phyloP scores from a whole-genome alignment of 768 basidiomycete species.

The Baorangia bicolor region DNA sequence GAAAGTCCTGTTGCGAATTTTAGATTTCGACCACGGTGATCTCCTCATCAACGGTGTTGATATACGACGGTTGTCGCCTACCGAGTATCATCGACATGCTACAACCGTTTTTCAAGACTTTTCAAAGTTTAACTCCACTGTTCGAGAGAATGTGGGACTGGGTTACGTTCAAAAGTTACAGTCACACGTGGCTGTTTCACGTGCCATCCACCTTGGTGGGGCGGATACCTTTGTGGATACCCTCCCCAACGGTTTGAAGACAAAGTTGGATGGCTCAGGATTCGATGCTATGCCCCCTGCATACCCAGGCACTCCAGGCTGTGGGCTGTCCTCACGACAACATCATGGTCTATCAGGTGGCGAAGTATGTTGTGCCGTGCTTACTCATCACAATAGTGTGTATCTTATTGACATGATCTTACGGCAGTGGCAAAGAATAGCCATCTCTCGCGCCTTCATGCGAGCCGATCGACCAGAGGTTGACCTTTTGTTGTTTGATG shows the following conservation, averaged over 20 bases:
- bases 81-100: constrained; percentile 69
- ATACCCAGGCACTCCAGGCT: constrained; percentile 29
- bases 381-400: constrained; percentile 13
- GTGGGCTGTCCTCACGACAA: constrained; percentile 34
- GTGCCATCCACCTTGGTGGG: constrained; percentile 70
- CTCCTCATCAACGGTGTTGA: constrained; percentile 70
- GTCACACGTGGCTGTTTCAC: constrained; percentile 53
- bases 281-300: constrained; percentile 47
- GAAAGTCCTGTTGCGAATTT: constrained; percentile 74
- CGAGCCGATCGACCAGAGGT: constrained; percentile 71
- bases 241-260: constrained; percentile 71
- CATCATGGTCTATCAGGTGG: constrained; percentile 80
- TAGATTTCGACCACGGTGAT: constrained; percentile 71
- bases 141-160: constrained; percentile 84
- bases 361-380: constrained; percentile 52
- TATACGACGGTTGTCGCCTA: constrained; percentile 61
- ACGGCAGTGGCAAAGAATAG: constrained; percentile 80
- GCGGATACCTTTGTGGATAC: constrained; percentile 64
- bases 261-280: constrained; percentile 63
- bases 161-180: constrained; percentile 68
- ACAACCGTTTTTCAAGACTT: constrained; percentile 89
- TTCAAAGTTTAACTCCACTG: constrained; percentile 72
- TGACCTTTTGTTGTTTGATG: constrained; percentile 81
- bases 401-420: constrained; percentile 12
- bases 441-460: constrained; percentile 87